Percentiles rank a stretch among this genome's conserved stretches.
Evolutionary conservation across 2,329 filamentous ascomycete species (phyloP).

Genomic region (Orbilia quercus): DNA sequence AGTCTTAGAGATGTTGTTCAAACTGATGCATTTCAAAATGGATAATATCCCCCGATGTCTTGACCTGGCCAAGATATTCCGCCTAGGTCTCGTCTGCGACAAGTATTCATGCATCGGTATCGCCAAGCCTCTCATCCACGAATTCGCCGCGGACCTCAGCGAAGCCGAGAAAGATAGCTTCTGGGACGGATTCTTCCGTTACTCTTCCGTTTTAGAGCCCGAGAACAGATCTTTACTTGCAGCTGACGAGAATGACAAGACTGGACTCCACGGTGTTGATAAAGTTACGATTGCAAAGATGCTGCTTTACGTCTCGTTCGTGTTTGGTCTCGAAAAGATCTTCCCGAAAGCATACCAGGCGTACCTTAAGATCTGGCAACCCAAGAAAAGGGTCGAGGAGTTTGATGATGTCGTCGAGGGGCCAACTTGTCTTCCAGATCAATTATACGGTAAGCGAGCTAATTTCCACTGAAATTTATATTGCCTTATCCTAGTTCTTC

Average conservation of each 20-base stretch:
- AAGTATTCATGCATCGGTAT: slow-evolving; percentile 48
- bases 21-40: slow-evolving; percentile 45
- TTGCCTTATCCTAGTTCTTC: not conserved
- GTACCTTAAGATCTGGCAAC: slow-evolving; percentile 49
- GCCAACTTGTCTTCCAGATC: slow-evolving; percentile 38
- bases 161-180: slow-evolving; percentile 34
- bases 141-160: slow-evolving; percentile 16
- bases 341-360: slow-evolving; percentile 37
- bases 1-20: slow-evolving; percentile 27
- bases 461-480: too few relatives aligned
- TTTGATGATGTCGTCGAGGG: slow-evolving; percentile 32
- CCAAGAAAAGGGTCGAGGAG: slow-evolving; percentile 19
- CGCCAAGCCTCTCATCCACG: slow-evolving; percentile 41
- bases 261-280: slow-evolving; percentile 14
- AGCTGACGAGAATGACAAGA: slow-evolving; percentile 4
- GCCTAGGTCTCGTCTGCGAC: slow-evolving; percentile 31
- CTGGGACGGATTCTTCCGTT: slow-evolving; percentile 35
- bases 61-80: slow-evolving; percentile 31
- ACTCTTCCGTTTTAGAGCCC: slow-evolving; percentile 16
- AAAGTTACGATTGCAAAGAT: slow-evolving; percentile 36
- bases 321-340: slow-evolving; percentile 41
- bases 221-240: slow-evolving; percentile 12
- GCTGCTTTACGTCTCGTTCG: slow-evolving; percentile 43
- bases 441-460: slow-evolving; percentile 32
- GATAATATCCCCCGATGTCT: slow-evolving; percentile 22